Evolutionary conservation across 345 rosid genomes (phyloP).

Genomic region (Populus alba): DNA sequence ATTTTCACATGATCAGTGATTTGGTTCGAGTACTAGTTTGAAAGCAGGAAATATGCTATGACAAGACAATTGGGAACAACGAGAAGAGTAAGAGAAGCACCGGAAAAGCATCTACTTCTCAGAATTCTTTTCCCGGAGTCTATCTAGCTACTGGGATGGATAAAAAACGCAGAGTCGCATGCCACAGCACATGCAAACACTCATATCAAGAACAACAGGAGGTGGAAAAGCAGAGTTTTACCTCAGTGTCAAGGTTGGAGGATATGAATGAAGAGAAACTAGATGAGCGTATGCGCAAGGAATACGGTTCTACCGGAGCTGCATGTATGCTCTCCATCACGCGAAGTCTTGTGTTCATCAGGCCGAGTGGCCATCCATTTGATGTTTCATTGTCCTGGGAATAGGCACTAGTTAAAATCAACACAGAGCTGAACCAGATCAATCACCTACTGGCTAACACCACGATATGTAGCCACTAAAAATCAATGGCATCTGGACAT

Average conservation of each 20-base stretch:
- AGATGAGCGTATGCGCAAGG: conserved; percentile 22
- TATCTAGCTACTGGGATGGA: neutral
- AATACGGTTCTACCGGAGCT: conserved; percentile 24
- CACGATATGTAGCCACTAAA: neutral
- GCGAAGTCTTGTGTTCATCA: conserved; percentile 41
- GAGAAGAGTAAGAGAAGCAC: neutral
- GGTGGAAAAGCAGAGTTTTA: conserved; percentile 1
- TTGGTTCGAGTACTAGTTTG: neutral
- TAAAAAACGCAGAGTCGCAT: neutral
- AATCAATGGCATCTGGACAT: neutral
- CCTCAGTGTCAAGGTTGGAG: conserved; percentile 56
- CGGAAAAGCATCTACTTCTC: neutral
- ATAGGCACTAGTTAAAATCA: neutral
- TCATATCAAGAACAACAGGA: neutral
- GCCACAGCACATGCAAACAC: neutral
- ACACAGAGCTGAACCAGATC: neutral
- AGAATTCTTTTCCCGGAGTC: neutral
- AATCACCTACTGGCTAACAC: neutral
- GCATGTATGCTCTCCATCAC: conserved; percentile 20
- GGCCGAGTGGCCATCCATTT: conserved; percentile 61
- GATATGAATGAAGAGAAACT: conserved; percentile 51
- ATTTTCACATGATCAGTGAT: neutral
- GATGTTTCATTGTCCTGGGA: conserved; percentile 38
- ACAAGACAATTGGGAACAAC: neutral
- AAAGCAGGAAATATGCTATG: neutral